Percentiles rank a stretch among this genome's conserved stretches.
Evolutionary conservation across 441 rosid genomes (phyloP).

Genomic region (Croton laevigatus): DNA sequence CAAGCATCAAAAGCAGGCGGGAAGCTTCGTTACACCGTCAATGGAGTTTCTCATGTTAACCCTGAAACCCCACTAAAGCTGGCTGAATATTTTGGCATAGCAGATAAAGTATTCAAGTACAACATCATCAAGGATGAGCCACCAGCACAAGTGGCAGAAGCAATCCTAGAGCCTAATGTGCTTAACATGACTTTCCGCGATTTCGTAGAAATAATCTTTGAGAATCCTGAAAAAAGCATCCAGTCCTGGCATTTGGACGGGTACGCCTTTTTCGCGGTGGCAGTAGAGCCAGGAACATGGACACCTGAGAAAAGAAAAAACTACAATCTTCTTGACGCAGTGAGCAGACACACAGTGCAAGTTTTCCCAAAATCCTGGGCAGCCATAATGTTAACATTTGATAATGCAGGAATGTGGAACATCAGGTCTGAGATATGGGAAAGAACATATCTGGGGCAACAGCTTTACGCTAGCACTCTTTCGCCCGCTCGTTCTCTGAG

Average conservation of each 20-base stretch:
- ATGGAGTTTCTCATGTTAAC: slow-evolving; percentile 59
- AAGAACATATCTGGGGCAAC: slow-evolving; percentile 64
- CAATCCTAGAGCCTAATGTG: slow-evolving; percentile 40
- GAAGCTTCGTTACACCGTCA: slow-evolving; percentile 60
- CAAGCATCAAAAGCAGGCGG: slow-evolving; percentile 33
- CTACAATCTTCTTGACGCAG: slow-evolving; percentile 74
- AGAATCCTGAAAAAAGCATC: slow-evolving; percentile 59
- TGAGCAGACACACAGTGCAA: slow-evolving; percentile 77
- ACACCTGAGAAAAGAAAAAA: slow-evolving; percentile 58
- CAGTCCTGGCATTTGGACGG: slow-evolving; percentile 64
- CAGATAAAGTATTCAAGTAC: slow-evolving; percentile 64
- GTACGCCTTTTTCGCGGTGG: slow-evolving; percentile 67
- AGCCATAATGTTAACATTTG: slow-evolving; percentile 64
- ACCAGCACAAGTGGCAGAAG: slow-evolving; percentile 21
- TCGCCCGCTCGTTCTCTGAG: slow-evolving; percentile 62
- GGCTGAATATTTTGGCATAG: slow-evolving; percentile 54
- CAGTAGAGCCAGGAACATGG: slow-evolving; percentile 64
- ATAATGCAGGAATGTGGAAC: slow-evolving; percentile 91
- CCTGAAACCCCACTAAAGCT: slow-evolving; percentile 61
- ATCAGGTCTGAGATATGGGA: slow-evolving; percentile 64
- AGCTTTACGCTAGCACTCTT: slow-evolving; percentile 52
- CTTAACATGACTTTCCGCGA: slow-evolving; percentile 51
- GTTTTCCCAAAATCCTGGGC: slow-evolving; percentile 83
- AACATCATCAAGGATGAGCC: slow-evolving; percentile 45
- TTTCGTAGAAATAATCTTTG: slow-evolving; percentile 62